Evolutionary conservation across 2,329 filamentous ascomycete genomes (phyloP).

Genomic region (Penicillium sp.): DNA sequence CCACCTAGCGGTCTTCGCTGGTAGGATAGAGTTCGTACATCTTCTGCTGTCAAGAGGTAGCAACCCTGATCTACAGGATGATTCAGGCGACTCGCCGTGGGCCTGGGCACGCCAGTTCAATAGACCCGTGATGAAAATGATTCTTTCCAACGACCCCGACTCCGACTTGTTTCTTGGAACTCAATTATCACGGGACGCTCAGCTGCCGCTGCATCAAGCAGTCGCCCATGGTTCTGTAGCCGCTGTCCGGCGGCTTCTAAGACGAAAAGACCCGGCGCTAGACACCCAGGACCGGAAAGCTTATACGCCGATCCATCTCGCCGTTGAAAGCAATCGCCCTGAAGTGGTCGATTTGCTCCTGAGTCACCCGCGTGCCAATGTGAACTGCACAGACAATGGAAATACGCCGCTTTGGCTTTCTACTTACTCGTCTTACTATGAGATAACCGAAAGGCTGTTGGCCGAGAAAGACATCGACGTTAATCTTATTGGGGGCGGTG

Average conservation of each 20-base stretch:
- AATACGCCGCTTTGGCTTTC: slow-evolving; percentile 10
- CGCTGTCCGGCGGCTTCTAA: slow-evolving; percentile 1
- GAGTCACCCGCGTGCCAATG: background rate
- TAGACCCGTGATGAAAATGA: too few relatives aligned
- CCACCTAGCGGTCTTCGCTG: background rate
- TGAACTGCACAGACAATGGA: background rate
- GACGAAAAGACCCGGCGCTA: background rate
- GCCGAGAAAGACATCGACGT: background rate
- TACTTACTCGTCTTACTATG: background rate
- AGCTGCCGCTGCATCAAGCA: slow-evolving; percentile 2
- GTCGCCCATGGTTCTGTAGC: background rate
- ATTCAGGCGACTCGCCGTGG: slow-evolving; percentile 1
- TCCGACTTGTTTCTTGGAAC: background rate
- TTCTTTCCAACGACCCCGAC: background rate
- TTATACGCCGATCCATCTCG: background rate
- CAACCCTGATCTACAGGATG: background rate
- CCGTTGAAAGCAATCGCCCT: background rate
- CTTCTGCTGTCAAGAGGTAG: background rate
- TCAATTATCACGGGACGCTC: background rate
- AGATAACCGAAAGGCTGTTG: background rate
- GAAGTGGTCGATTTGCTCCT: background rate
- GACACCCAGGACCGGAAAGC: background rate
- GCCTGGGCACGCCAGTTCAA: background rate
- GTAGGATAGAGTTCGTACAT: background rate
- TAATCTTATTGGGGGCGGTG: slow-evolving; percentile 3